These are phyloP conservation scores for Fragosphaeria purpurea DNA, from an alignment of 2,329 filamentous ascomycete species.

Conservation along the genomic window DNA sequence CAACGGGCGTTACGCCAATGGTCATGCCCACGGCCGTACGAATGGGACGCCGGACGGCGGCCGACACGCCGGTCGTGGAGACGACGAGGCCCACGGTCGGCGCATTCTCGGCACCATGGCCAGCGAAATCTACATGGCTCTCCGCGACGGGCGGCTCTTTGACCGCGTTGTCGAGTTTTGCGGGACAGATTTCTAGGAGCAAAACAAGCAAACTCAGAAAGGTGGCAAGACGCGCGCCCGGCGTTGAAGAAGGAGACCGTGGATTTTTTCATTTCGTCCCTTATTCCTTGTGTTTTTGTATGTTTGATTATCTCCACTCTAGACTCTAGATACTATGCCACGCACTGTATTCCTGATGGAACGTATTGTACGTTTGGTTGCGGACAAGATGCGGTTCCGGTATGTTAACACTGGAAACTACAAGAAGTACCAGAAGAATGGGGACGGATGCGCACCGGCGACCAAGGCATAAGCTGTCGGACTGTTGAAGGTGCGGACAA, in stretches of 20 bases:
- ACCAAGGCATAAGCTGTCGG: no score
- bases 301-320: background rate
- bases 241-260: background rate
- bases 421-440: no score
- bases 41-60: conserved; percentile 49
- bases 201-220: no score
- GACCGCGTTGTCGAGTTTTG: conserved; percentile 56
- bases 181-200: conserved; percentile 37
- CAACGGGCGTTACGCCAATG: background rate
- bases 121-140: conserved; percentile 56
- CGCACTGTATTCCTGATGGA: no score
- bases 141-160: conserved; percentile 59
- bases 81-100: conserved; percentile 30
- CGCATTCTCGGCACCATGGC: conserved; percentile 47
- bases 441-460: no score
- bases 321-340: no score
- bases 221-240: background rate
- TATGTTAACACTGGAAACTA: no score
- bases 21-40: background rate
- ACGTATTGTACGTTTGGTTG: no score
- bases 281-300: background rate
- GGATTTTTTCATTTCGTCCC: background rate
- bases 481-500: no score
- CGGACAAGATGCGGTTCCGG: no score
- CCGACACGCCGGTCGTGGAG: conserved; percentile 16